phyloP scores from a whole-genome alignment of 139 green algal genomes.

The Picochlorum sp. region DNA sequence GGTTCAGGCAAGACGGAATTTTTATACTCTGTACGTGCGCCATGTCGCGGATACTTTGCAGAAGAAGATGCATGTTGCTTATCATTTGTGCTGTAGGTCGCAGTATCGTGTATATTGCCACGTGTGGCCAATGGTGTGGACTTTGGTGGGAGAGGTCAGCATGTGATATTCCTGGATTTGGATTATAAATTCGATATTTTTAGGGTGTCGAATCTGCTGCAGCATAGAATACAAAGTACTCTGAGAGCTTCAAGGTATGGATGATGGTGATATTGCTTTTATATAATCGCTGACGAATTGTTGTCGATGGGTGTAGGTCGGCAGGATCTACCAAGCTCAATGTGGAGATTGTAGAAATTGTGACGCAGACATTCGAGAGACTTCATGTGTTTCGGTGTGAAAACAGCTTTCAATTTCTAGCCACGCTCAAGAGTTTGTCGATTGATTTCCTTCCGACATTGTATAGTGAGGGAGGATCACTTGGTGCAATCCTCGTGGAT shows the following conservation, averaged over 20 bases:
- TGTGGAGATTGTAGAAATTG: neutral
- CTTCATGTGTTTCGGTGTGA: neutral
- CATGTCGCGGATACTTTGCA: neutral
- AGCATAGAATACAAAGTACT: neutral
- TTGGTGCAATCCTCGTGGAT: neutral
- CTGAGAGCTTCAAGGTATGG: neutral
- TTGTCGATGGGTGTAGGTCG: too few species aligned
- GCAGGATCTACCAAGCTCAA: too few species aligned
- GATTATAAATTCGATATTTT: conserved; percentile 33
- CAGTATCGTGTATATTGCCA: conserved; percentile 25
- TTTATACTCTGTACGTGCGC: conserved; percentile 16
- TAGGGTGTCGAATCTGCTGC: conserved; percentile 16
- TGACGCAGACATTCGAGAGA: neutral
- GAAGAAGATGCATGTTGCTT: neutral
- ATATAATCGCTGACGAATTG: neutral
- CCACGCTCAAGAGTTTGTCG: neutral
- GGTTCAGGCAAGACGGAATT: conserved; percentile 25
- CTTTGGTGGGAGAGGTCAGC: conserved; percentile 11
- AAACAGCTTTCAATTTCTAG: neutral
- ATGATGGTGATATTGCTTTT: neutral
- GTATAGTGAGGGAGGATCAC: neutral
- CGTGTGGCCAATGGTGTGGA: neutral
- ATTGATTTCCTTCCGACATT: neutral
- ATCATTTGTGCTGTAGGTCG: conserved; percentile 4
- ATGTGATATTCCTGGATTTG: conserved; percentile 26